phyloP scores from a whole-genome alignment of 2,329 filamentous ascomycete species.

The Botrytis paeoniae region DNA sequence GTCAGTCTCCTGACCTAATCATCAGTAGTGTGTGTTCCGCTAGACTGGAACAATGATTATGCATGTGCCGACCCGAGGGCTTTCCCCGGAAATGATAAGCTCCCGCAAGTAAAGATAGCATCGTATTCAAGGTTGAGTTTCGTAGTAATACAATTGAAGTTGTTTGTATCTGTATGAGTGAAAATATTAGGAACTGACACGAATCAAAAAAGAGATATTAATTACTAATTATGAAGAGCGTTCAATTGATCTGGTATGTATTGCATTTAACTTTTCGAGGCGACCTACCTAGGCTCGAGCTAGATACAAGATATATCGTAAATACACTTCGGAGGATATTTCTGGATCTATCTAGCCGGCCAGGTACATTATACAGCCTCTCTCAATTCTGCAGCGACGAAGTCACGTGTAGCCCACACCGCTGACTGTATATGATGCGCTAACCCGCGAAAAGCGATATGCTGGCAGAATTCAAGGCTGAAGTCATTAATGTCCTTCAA shows the following conservation, averaged over 20 bases:
- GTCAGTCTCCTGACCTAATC: slow-evolving; percentile 13
- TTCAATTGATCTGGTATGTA: not conserved
- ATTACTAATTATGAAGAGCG: not conserved
- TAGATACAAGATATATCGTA: not conserved
- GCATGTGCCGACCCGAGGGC: not conserved
- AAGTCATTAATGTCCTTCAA: not conserved
- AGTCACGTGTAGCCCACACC: not conserved
- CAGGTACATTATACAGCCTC: not conserved
- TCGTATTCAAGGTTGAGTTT: not conserved
- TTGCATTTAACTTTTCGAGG: not conserved
- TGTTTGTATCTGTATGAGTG: not conserved
- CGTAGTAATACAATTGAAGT: not conserved
- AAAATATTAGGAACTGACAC: too few relatives aligned
- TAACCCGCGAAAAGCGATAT: not conserved
- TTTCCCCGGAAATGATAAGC: not conserved
- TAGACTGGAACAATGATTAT: not conserved
- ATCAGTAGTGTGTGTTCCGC: not conserved
- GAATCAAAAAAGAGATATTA: not conserved
- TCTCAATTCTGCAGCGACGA: not conserved
- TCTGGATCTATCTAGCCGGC: not conserved
- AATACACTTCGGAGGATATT: not conserved
- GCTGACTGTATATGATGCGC: not conserved
- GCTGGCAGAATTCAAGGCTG: slow-evolving; percentile 6
- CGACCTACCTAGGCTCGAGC: not conserved
- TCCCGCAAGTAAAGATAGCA: not conserved